Base-by-base conservation (phyloP, 2,329 filamentous ascomycete genomes). In the Talaromyces marneffei region DNA sequence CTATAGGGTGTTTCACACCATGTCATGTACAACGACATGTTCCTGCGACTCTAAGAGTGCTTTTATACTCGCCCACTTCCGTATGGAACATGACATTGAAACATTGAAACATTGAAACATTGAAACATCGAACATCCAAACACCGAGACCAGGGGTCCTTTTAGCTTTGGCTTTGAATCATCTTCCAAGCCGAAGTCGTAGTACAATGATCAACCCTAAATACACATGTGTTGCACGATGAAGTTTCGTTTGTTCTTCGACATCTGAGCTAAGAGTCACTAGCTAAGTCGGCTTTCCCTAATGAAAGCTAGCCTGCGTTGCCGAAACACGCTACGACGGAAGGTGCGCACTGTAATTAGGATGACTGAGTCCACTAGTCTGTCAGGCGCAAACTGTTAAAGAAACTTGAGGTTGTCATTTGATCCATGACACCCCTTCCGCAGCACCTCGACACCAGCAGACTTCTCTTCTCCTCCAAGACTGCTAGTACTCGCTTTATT, bases 271-370 rank as follows among this genome's bases (percentile, higher is more conserved):
- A 44, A 25, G 39, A 44, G 12, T 16, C 40, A 44, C 25, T 48
- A 25, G 14, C 1, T 46, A 14, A 46, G 9, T 7, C 16, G 27
- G 46, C 46, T 35, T 57, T 29, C 40, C 40, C 29, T 8, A 35
- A 48, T 18, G 12, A 23, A 35, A 23, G 29, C 25, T 58, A 58
- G 56, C 31, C 56, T 33, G 42, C 20, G 40, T 33, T 58, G 42
- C 31, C 56, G 56, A 58, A 58, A 58, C 56, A 58, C 56, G 56
- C 56, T 58, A 58, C 42, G 56, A 18, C 55, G 14, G 29, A 35
- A 23, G 25, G 39, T 57, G n/a, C 56, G 29, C 56, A 58, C 42
- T 57, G 54, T 27, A 57, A 33, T 46, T 23, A 39, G 20, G 18
- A 23, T 40, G 33, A 56, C 25, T 56, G 25, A n/a, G n/a, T n/a